These are phyloP conservation scores for Tricharina praecox DNA, from an alignment of 495 filamentous ascomycete species.

Conservation along the genomic window DNA sequence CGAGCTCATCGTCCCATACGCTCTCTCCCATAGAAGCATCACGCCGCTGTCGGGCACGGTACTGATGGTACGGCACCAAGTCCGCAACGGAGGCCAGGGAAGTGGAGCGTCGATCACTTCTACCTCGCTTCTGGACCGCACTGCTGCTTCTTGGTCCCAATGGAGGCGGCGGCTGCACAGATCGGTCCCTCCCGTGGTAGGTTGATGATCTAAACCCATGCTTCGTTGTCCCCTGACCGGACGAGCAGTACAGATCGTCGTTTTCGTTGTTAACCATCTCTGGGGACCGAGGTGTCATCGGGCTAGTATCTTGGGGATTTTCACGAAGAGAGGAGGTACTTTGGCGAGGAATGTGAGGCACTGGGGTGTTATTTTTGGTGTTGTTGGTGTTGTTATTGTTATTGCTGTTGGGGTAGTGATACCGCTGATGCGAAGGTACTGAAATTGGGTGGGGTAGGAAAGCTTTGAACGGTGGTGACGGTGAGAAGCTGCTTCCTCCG, in stretches of 20 bases:
- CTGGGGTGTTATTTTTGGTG: not conserved
- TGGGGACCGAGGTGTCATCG: not conserved
- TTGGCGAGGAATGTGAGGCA: not conserved
- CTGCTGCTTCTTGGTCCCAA: not conserved
- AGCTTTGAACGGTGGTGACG: not conserved
- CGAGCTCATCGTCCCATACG: constrained; percentile 67
- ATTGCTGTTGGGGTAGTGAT: too few relatives aligned
- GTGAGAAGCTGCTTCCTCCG: not conserved
- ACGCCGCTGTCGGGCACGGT: constrained; percentile 23
- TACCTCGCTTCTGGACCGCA: not conserved
- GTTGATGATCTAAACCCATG: too few relatives aligned
- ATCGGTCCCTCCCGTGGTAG: too few relatives aligned
- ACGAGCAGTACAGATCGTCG: too few relatives aligned
- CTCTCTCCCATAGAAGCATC: constrained; percentile 23
- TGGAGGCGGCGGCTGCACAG: too few relatives aligned
- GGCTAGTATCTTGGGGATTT: not conserved
- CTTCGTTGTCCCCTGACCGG: too few relatives aligned
- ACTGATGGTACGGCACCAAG: constrained; percentile 24
- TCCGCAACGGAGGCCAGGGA: constrained; percentile 16
- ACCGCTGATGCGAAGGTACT: not conserved
- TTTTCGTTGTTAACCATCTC: not conserved
- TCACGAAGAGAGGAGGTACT: not conserved
- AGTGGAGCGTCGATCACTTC: constrained; percentile 3
- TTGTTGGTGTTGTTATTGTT: too few relatives aligned
- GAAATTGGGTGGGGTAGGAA: not conserved